Evolutionary conservation across 371 early-diverging fungal species (phyloP), one percentile per base, ranked within the genome.

Genomic region (Mortierella sp.): DNA sequence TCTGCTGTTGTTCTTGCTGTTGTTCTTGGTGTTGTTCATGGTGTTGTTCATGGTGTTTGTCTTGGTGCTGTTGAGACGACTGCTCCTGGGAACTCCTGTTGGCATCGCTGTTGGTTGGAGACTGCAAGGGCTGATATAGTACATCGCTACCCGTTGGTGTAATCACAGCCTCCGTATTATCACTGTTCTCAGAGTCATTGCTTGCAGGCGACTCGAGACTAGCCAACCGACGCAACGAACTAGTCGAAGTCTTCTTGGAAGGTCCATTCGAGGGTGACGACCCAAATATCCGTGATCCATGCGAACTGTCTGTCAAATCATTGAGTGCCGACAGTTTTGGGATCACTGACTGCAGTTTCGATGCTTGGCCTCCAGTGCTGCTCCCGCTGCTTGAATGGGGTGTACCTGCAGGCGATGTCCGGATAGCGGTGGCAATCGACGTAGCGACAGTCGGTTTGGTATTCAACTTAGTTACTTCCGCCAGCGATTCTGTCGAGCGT

Each of bases 381-480:
- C 53, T 52, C 2, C 26, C 14, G 5, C 24, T 17, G 50, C 11
- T 34, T 15, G 59, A 63, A 34, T 64, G 64, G 6, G 64, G 19
- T 28, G 71, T 53, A 14, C 39, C 30, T 9, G 64, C 32, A 8
- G 76, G 69, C 1, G 69, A 56, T 12, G 69, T 69, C 32, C 76
- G 55, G 27, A 64, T 69, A 7, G 69, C 76, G 1, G 76, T 75
- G 2, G 76, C 69, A 23, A 56, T 75, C 9, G 76, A 69, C 19
- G 76, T 75, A 9, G 76, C 76, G 17, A 75, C 76, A 0, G 76
- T 75, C 9, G 76, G 76, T 31, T 64, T 75, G 17, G 76, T 75
- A 41, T 75, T 75, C 6, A 75, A 44, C n/a, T 75, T 75, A 7
- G 61, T 6, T 11, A 65, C 30, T 6, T 68, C 69, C 17, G 37